A percentile compares a stretch with the other conserved stretches of the same genome.
These are phyloP conservation scores for Penicillium ochrochloron DNA, from an alignment of 495 filamentous ascomycete species.

Conservation along the genomic window DNA sequence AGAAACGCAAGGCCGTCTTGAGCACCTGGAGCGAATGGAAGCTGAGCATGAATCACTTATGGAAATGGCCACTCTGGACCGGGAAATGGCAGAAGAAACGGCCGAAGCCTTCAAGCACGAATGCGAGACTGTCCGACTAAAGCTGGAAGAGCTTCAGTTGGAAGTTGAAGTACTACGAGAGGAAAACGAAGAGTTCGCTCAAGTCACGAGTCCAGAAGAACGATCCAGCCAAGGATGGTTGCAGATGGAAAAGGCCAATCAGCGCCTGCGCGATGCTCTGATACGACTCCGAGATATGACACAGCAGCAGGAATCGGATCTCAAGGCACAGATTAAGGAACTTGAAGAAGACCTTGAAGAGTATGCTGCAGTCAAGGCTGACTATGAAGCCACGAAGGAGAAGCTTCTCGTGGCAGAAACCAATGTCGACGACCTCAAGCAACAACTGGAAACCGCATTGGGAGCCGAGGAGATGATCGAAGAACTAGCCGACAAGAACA, in stretches of 20 bases:
- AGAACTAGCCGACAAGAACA: constrained; percentile 82
- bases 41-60: constrained; percentile 81
- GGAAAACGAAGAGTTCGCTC: constrained; percentile 80
- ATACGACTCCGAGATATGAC: constrained; percentile 84
- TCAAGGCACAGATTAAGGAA: constrained; percentile 74
- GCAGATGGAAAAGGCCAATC: constrained; percentile 88
- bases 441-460: constrained; percentile 87
- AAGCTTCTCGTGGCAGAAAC: constrained; percentile 73
- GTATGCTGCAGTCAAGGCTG: constrained; percentile 68
- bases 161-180: constrained; percentile 87
- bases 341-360: constrained; percentile 80
- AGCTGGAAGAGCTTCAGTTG: constrained; percentile 80
- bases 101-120: constrained; percentile 81
- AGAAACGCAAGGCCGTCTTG: constrained; percentile 69
- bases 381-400: constrained; percentile 71
- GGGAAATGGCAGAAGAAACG: constrained; percentile 96
- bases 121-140: constrained; percentile 73
- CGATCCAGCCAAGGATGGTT: constrained; percentile 83
- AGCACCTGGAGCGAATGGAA: constrained; percentile 71
- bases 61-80: constrained; percentile 87
- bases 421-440: constrained; percentile 82
- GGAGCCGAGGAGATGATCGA: constrained; percentile 93
- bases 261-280: constrained; percentile 84
- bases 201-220: constrained; percentile 88
- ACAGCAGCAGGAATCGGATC: constrained; percentile 80